Conservation (phyloP, 169 alveolate species). For the Cryptosporidium canis region DNA sequence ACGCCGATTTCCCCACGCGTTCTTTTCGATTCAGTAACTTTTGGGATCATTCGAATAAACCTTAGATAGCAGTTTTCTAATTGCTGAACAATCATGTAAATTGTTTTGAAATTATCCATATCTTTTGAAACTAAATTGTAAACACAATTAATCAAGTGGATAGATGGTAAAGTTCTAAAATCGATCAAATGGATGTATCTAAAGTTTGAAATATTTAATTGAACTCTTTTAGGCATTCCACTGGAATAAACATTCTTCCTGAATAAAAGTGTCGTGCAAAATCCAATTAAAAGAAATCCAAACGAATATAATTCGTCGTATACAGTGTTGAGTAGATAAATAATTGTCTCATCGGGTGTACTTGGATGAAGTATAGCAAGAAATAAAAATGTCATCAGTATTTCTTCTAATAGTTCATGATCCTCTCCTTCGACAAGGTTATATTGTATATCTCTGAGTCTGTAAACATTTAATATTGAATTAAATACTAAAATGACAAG, state of each 20-base stretch:
- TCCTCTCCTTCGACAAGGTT: not conserved
- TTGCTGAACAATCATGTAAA: conserved; percentile 31
- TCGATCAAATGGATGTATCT: conserved; percentile 36
- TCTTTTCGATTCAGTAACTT: not conserved
- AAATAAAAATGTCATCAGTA: conserved; percentile 15
- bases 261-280: conserved; percentile 28
- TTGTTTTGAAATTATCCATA: not conserved
- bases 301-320: conserved; percentile 43
- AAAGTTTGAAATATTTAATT: conserved; percentile 49
- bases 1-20: not conserved
- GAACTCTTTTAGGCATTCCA: conserved; percentile 31
- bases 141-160: conserved; percentile 21
- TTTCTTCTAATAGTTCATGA: conserved; percentile 9
- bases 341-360: conserved; percentile 28
- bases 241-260: conserved; percentile 40
- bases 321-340: not conserved
- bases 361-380: conserved; percentile 38
- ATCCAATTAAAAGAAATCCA: conserved; percentile 46
- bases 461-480: conserved; percentile 32
- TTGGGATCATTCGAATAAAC: not conserved
- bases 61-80: conserved; percentile 16
- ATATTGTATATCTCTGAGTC: not conserved
- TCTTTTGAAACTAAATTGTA: conserved; percentile 9
- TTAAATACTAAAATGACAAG: conserved; percentile 5
- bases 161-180: conserved; percentile 33